These are phyloP conservation scores for Gaeumannomyces sp. DNA, from an alignment of 2,329 filamentous ascomycete genomes.

Conservation along the genomic window DNA sequence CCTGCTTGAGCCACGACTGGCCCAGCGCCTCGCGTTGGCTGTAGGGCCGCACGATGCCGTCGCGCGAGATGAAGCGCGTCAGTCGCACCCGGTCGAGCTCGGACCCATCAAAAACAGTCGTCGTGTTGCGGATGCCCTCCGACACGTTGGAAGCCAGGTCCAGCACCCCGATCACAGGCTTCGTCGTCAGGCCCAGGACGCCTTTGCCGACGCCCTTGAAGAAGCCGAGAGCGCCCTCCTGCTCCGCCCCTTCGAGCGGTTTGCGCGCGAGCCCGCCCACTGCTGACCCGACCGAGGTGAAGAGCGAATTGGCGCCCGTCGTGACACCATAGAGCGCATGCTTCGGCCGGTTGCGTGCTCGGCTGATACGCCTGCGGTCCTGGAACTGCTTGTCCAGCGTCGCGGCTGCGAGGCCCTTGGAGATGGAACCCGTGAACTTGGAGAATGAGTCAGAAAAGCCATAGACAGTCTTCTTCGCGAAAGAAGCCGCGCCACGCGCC, in stretches of 20 bases:
- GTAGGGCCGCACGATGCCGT: constrained; percentile 92
- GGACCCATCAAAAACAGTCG: constrained; percentile 92
- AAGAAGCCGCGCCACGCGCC: constrained; percentile 91
- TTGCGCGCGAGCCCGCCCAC: constrained; percentile 91
- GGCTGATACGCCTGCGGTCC: constrained; percentile 87
- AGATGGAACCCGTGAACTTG: constrained; percentile 95
- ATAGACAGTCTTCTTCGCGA: constrained; percentile 98
- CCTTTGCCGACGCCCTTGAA: constrained; percentile 98
- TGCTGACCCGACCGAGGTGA: constrained; percentile 85
- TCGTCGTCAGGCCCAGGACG: constrained; percentile 87
- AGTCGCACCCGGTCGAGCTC: constrained; percentile 93
- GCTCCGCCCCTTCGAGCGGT: constrained; percentile 90
- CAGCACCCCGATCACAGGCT: constrained; percentile 92
- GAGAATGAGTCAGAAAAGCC: constrained; percentile 96
- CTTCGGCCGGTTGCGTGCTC: constrained; percentile 89
- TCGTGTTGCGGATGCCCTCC: constrained; percentile 96
- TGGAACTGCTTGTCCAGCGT: constrained; percentile 99
- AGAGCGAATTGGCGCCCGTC: constrained; percentile 89
- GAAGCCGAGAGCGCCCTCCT: constrained; percentile 88
- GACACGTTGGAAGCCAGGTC: constrained; percentile 96
- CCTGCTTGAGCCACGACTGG: constrained; percentile 97
- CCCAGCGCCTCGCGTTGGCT: constrained; percentile 91
- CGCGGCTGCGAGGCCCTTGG: constrained; percentile 90
- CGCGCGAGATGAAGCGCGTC: constrained; percentile 82
- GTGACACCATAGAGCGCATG: constrained; percentile 96